Base-by-base conservation (phyloP, 345 rosid genomes). In the Reutealis trisperma region DNA sequence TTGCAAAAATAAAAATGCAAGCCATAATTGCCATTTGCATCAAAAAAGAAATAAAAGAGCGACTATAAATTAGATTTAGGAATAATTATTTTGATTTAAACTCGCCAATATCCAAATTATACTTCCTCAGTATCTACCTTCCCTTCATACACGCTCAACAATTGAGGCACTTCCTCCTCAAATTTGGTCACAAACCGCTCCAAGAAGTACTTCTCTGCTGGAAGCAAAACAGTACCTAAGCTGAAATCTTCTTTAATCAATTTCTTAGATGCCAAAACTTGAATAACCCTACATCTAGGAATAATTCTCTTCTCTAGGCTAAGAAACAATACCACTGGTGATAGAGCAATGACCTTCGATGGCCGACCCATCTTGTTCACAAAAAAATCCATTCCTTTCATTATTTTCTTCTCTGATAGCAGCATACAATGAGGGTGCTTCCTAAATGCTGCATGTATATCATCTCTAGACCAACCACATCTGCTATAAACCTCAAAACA, bases 391-490 rank as follows among this genome's bases (percentile, higher is more conserved):
- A 90, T 88, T 2, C 52, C 78, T 25, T 49, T 67, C 61, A 51
- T 77, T 6, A 87, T 83, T 72, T 87, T 89, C 75, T 75, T 77
- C 85, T 85, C 90, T 0, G 91, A 89, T 32, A 87, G 15, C 80
- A 80, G 75, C 90, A 90, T 85, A 74, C 86, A 86, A 22, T 83
- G 75, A 0, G 91, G 94, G 0, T 85, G 87, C 71, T 82, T 88
- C 74, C 75, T 86, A 58, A 88, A 90, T 3, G 91, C 91, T 0
- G 74, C 63, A 42, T 69, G 63, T 22, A 85, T 84, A n/a, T 84
- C 88, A 10, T 87, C 89, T 61, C 80, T 78, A 21, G 89, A 78
- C 94, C 90, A 90, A 6, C 86, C 90, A 89, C 89, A 90, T 66
- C 83, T 79, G 79, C 54, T 57, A 49, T 86, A 90, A 21, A 84